Base-by-base conservation (phyloP, 2,329 filamentous ascomycete genomes). In the Arthrocladium fulminans region DNA sequence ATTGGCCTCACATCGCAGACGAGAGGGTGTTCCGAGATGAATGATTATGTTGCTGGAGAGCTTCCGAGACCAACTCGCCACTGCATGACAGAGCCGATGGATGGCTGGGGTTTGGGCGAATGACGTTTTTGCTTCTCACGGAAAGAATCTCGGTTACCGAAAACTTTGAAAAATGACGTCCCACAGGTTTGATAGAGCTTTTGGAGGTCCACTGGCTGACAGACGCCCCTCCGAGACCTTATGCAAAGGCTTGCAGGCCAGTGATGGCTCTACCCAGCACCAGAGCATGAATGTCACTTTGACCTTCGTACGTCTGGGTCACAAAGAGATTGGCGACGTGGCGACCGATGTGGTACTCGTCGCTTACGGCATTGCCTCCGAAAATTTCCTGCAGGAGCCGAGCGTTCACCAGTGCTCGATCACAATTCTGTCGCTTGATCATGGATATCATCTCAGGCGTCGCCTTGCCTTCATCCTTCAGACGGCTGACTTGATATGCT, bases 381-480 rank as follows among this genome's bases (percentile, higher is more conserved):
- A 98, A 96, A 19, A 98, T 79, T 71, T 98, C 92, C 68, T 98
- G 92, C 52, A 98, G 72, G 52, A 77, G 72, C 56, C 92, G 77
- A 17, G 88, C 81, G 57, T 90, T 88, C 24, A 78, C 72, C 60
- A 98, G 72, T 13, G 92, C 92, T 45, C 83, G 75, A 68, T 98
- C 92, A 67, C 92, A 98, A 68, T 98, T 98, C 71, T 97, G 89
- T 57, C 92, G 77, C 77, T 98, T 98, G 64, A 97, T 82, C 86
- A 98, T 83, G 7, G 77, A 81, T 61, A 98, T 94, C 90, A 97
- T 97, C 72, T 98, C 92, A 5, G 92, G 89, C 2, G 84, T 82
- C 20, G 79, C 81, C 67, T 88, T 86, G 54, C 89, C 89, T 63
- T 87, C 81, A 60, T 97, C 90, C 76, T 96, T 97, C 50, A 97